A percentile compares a stretch with the other conserved stretches of the same genome.
Evolutionary conservation across 441 rosid genomes (phyloP).

Genomic region (Capsella rubella): DNA sequence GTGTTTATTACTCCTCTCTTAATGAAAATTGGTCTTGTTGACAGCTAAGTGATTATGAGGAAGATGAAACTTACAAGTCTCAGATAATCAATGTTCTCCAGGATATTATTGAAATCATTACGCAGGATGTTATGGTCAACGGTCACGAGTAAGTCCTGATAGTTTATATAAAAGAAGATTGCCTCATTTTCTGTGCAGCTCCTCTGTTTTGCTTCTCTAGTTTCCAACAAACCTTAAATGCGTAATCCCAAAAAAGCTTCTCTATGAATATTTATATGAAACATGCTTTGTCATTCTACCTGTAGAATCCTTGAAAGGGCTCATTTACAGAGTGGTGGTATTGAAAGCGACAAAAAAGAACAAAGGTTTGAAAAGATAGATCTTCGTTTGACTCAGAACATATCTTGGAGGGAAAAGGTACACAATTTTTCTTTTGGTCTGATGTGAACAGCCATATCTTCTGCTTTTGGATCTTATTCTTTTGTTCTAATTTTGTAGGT

Average conservation of each 20-base stretch:
- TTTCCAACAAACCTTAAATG: slow-evolving; percentile 15
- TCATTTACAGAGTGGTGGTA: slow-evolving; percentile 37
- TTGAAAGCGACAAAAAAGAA: slow-evolving; percentile 51
- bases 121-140: slow-evolving; percentile 73
- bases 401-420: slow-evolving; percentile 84
- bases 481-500: slow-evolving; percentile 54
- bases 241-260: background rate
- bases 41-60: slow-evolving; percentile 62
- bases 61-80: slow-evolving; percentile 55
- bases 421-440: slow-evolving; percentile 6
- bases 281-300: slow-evolving; percentile 33
- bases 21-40: slow-evolving; percentile 39
- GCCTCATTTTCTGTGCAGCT: slow-evolving; percentile 22
- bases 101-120: slow-evolving; percentile 89
- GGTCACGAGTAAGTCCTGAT: slow-evolving; percentile 77
- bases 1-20: slow-evolving; percentile 9
- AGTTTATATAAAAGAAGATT: slow-evolving; percentile 22
- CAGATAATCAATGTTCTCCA: slow-evolving; percentile 91
- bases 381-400: slow-evolving; percentile 40
- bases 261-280: slow-evolving; percentile 11
- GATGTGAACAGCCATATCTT: slow-evolving; percentile 21
- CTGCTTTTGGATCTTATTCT: slow-evolving; percentile 31
- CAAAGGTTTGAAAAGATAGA: slow-evolving; percentile 86
- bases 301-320: slow-evolving; percentile 69
- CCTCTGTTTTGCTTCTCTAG: background rate